phyloP scores from a whole-genome alignment of 176 grass and related monocot species.

The Puccinellia tenuiflora region DNA sequence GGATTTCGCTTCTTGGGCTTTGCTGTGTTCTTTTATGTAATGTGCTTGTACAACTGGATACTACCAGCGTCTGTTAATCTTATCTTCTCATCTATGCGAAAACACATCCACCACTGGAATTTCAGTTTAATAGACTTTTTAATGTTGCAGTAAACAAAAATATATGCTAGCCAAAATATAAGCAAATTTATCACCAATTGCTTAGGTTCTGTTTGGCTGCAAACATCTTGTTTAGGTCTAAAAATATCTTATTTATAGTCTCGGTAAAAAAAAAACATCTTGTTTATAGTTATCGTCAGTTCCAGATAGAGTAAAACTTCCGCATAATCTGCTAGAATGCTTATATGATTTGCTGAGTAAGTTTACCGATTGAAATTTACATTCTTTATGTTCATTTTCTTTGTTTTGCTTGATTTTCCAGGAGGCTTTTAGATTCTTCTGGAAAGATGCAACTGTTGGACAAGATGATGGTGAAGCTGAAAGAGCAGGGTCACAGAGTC shows the following conservation, averaged over 20 bases:
- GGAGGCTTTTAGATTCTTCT: constrained; percentile 84
- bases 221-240: not conserved
- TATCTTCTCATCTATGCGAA: not conserved
- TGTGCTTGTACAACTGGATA: not conserved
- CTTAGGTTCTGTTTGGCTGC: not conserved
- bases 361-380: not conserved
- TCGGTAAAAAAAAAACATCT: not conserved
- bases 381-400: not conserved
- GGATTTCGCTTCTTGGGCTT: constrained; percentile 1
- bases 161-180: not conserved
- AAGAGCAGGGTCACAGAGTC: constrained; percentile 93
- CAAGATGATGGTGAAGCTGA: constrained; percentile 99
- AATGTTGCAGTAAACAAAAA: not conserved
- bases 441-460: constrained; percentile 97
- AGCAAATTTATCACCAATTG: not conserved
- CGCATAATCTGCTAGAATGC: not conserved
- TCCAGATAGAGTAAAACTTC: not conserved
- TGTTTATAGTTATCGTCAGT: not conserved
- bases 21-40: constrained; percentile 20
- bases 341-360: not conserved
- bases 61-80: not conserved
- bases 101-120: not conserved
- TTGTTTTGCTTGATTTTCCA: constrained; percentile 42
- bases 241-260: too few relatives aligned
- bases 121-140: not conserved